These are phyloP conservation scores for Zea mays DNA, from an alignment of 176 grass and related monocot genomes.

Conservation along the genomic window Zm-B73-REFERENCE-NAM-5.0 NC_050104.1:146179001-146179500, in stretches of 20 bases:
- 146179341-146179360: background rate
- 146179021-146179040: conserved; percentile 6
- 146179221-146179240: background rate
- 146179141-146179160: background rate
- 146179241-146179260: background rate
- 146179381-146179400: too few species aligned
- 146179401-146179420: too few species aligned
- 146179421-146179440: background rate
- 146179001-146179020: background rate
- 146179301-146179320: background rate
- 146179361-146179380: background rate
- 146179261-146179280: conserved; percentile 2
- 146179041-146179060: background rate
- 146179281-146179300: background rate
- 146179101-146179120: conserved; percentile 10
- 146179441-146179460: background rate
- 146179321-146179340: background rate
- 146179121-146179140: conserved; percentile 9
- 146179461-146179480: background rate
- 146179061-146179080: background rate
- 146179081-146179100: background rate
- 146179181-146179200: background rate
- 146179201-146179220: background rate
- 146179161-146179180: conserved; percentile 5
- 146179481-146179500: background rate